Evolutionary conservation across 768 basidiomycete species (phyloP), one percentile per base, ranked within the genome.

Genomic region (Calvatia gigantea): DNA sequence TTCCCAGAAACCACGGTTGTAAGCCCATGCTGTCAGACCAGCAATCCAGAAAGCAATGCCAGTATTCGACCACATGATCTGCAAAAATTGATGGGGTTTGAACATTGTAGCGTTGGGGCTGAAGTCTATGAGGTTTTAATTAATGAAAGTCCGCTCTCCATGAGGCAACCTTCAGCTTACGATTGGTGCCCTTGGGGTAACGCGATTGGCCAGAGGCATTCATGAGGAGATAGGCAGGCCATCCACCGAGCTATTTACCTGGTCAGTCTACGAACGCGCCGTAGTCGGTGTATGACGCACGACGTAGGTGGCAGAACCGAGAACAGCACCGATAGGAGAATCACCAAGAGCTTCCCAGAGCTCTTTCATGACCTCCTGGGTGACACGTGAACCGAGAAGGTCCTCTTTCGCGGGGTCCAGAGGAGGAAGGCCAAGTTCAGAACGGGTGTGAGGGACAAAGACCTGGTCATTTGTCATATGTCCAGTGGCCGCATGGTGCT

Each of bases 391-490:
- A 33, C 90, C 91, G 45, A 77, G 68, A 32, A 79, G 64, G 60
- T 86, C 83, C 67, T 89, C 89, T 42, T 81, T 70, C n/a, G 80
- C 74, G 9, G 84, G 79, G 64, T 94, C 77, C 61, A 93, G 77
- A 39, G 80, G 68, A 31, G 86, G 85, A 25, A 86, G 75, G 38
- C 85, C 83, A 19, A 81, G 70, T 33, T 89, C 75, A 11, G 86
- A 85, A 43, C 94, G 87, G n/a, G 96, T 95, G 62, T 81, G 72
- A 46, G 96, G 96, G 2, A 98, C 94, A 63, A 92, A 97, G 57
- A 98, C 96, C 67, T 98, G 94, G 63, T 98, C 96, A 61, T 94
- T 86, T 28, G 89, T 90, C 83, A 97, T 83, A 71, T 98, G 95
- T 14, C 80, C 90, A 4, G 94, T 97, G 0, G 89, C 87, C 14